Percentiles rank a stretch among this genome's conserved stretches.
Conservation (phyloP, 78 protist genomes). For the Dictyostelium brefeldianum region DNA sequence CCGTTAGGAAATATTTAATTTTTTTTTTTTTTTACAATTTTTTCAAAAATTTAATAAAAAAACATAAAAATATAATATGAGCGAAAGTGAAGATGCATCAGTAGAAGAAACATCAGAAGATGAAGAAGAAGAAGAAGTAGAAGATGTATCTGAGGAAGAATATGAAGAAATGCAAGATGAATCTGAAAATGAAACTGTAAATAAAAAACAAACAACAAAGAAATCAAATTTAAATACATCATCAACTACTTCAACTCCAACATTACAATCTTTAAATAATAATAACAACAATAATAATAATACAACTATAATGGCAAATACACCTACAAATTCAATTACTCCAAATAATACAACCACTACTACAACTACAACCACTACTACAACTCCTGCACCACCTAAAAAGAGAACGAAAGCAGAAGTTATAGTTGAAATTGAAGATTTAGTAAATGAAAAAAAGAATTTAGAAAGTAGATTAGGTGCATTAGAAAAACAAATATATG, state of each 20-base stretch:
- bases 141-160: not conserved
- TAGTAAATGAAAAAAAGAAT: conserved; percentile 25
- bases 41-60: no score
- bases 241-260: not conserved
- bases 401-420: conserved; percentile 52
- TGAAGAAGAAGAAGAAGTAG: not conserved
- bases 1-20: not conserved
- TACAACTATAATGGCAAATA: not conserved
- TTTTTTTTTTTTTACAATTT: not conserved
- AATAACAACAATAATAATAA: not conserved
- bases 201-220: not conserved
- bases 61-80: not conserved
- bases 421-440: conserved; percentile 44
- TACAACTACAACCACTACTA: not conserved
- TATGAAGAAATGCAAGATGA: not conserved
- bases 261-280: not conserved
- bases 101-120: no score
- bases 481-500: conserved; percentile 83
- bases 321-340: not conserved
- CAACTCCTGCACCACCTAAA: not conserved
- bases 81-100: not conserved
- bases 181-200: not conserved
- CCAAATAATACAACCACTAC: conserved; percentile 1
- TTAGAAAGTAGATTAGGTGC: conserved; percentile 54
- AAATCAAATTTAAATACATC: not conserved